Conservation (phyloP, 140 eudicot species). For the Eryngium alpinum region DNA sequence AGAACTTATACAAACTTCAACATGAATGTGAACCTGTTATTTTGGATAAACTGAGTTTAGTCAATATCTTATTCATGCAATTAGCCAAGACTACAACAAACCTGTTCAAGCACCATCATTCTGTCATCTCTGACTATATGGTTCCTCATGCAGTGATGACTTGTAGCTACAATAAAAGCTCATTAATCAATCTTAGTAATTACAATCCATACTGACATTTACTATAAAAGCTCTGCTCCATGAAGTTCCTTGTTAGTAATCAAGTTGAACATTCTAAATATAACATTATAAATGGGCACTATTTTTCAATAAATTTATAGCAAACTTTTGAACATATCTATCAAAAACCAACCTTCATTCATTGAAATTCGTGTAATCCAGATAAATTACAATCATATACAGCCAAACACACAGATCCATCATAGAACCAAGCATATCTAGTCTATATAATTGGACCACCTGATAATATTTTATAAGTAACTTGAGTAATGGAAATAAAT, state of each 20-base stretch:
- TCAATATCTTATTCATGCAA: background rate
- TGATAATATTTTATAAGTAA: no score
- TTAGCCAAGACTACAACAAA: background rate
- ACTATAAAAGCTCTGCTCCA: constrained; percentile 5
- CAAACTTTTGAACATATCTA: no score
- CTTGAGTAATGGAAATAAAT: no score
- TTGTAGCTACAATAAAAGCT: constrained; percentile 13
- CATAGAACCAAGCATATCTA: no score
- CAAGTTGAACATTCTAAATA: constrained; percentile 18
- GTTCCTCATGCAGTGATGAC: background rate
- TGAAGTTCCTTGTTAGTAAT: constrained; percentile 12
- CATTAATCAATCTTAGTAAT: background rate
- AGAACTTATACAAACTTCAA: background rate
- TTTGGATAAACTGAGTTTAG: background rate
- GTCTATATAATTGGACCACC: no score
- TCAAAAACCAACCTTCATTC: no score
- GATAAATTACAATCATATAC: no score
- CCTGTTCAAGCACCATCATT: background rate
- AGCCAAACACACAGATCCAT: no score
- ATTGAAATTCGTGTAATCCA: no score
- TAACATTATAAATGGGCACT: no score
- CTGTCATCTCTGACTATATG: no score
- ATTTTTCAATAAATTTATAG: no score
- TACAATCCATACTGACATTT: constrained; percentile 17
- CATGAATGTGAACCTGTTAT: background rate